Base-by-base conservation (phyloP, 805 yeast genomes). In the Metschnikowia arizonensis region DNA sequence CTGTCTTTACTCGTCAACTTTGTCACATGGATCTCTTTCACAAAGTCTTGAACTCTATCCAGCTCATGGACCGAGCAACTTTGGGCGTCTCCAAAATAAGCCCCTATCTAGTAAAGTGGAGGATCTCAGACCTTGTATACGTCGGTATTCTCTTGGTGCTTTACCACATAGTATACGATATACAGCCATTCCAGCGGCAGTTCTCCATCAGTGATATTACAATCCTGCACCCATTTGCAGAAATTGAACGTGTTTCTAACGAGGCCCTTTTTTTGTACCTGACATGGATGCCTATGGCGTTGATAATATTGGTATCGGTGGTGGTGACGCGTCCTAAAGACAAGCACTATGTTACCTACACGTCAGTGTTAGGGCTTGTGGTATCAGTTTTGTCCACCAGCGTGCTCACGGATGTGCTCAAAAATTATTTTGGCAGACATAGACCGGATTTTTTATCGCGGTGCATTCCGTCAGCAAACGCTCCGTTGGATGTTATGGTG, bases 391-490 rank as follows among this genome's bases (percentile, higher is more conserved):
- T 79, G 15, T 64, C 82, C 11, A 79, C 86, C 24, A 73, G 80
- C 33, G 68, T 83, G 24, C 57, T 85, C 42, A 87, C 96, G 3
- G 88, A 88, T 57, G 68, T 82, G 12, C 61, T 88, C 48, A 91
- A 91, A 67, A 81, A 84, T 59, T 81, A 86, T 80, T 79, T 91
- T 45, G 97, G 97, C 4, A 77, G 97, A 59, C 87, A 84, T 50
- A 74, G 99, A 48, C 99, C 99, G 0, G 99, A 91, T 64, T 87
- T 90, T 60, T 65, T 91, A 42, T 87, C 89, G 5, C 76, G 98
- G 54, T 91, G 98, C 63, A 60, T 74, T 17, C 97, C 97, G 3
- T 68, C 66, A 26, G 63, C 65, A 1, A 82, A 69, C 40, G 74
- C 90, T 0, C 83, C 89, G 5, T 52, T 24, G 15, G 69, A 79